Conservation (phyloP, 371 early-diverging fungal genomes). For the Apophysomyces trapeziformis region DNA sequence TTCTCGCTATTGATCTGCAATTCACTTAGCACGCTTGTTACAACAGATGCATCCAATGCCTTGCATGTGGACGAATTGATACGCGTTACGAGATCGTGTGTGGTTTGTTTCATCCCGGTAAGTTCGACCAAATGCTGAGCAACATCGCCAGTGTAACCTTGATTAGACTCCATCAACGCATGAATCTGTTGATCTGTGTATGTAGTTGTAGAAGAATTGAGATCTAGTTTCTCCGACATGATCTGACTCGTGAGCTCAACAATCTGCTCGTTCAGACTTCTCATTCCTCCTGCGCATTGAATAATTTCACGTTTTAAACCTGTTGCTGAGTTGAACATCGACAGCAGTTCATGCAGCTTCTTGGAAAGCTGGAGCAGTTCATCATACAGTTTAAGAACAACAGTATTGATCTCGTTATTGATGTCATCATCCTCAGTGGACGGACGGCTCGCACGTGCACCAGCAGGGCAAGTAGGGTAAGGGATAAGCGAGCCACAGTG, state of each 20-base stretch:
- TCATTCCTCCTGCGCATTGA: conserved; percentile 8
- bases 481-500: conserved; percentile 23
- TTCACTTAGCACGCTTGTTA: background rate
- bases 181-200: background rate
- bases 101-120: background rate
- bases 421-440: conserved; percentile 39
- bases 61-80: background rate
- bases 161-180: background rate
- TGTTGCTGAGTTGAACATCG: background rate
- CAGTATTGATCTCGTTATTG: conserved; percentile 24
- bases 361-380: conserved; percentile 30
- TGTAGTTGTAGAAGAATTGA: background rate
- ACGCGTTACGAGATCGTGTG: background rate
- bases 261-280: background rate
- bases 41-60: background rate
- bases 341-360: conserved; percentile 19
- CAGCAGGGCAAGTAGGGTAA: conserved; percentile 37
- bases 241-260: background rate
- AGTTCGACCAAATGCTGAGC: background rate
- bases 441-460: conserved; percentile 33
- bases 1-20: background rate
- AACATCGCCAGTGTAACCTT: background rate
- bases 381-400: conserved; percentile 25
- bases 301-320: conserved; percentile 11
- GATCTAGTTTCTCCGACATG: background rate